Evolutionary conservation across 306 rosid species (phyloP).

Genomic region (Vachellia pachyceras): DNA sequence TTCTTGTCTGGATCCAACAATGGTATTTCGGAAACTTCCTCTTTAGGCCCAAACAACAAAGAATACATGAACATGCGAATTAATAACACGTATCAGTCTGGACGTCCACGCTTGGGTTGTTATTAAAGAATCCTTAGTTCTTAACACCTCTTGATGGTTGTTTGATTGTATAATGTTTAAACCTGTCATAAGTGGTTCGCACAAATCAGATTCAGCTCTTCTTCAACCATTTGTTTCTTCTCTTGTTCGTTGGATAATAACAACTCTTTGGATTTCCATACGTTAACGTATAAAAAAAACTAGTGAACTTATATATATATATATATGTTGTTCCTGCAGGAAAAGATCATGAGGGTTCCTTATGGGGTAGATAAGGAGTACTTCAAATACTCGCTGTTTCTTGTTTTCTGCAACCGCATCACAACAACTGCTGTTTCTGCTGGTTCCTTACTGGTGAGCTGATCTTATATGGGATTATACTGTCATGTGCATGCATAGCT

Average conservation of each 20-base stretch:
- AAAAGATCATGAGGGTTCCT: constrained; percentile 96
- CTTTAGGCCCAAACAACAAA: not conserved
- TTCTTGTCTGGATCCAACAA: not conserved
- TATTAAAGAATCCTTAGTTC: not conserved
- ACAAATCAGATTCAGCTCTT: not conserved
- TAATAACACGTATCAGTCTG: constrained; percentile 4
- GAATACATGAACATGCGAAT: not conserved
- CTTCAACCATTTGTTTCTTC: not conserved
- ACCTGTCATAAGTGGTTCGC: not conserved
- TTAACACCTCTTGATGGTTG: constrained; percentile 20
- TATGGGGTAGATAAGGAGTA: constrained; percentile 77
- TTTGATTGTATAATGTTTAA: constrained; percentile 6
- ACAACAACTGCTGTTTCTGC: constrained; percentile 93
- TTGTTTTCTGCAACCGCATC: constrained; percentile 95
- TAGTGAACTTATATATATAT: constrained; percentile 11
- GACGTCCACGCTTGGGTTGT: not conserved
- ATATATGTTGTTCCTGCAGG: constrained; percentile 59
- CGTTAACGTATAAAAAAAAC: not conserved
- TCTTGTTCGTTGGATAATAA: constrained; percentile 10
- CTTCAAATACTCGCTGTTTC: constrained; percentile 80
- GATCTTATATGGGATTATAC: constrained; percentile 15
- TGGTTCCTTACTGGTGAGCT: constrained; percentile 72
- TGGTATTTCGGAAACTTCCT: not conserved
- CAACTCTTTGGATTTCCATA: constrained; percentile 14
- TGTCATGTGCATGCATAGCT: constrained; percentile 2